A percentile compares a stretch with the other conserved stretches of the same genome.
Evolutionary conservation across 2,329 filamentous ascomycete species (phyloP).

Genomic region (Pseudopyrenochaeta lycopersici): DNA sequence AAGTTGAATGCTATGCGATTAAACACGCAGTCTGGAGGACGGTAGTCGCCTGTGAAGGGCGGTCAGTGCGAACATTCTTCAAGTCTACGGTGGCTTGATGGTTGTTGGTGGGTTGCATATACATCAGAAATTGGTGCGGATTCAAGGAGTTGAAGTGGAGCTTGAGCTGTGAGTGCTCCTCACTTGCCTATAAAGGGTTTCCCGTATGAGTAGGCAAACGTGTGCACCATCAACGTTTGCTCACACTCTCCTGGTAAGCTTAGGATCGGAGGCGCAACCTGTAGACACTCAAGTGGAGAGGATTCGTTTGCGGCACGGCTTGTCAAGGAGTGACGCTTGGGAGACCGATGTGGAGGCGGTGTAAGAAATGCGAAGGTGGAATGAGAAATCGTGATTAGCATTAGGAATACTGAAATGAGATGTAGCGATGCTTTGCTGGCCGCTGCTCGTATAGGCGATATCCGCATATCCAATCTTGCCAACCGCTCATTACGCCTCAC

Average conservation of each 20-base stretch:
- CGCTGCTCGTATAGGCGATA: slow-evolving; percentile 18
- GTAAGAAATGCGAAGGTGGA: slow-evolving; percentile 30
- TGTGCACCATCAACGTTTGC: slow-evolving; percentile 72
- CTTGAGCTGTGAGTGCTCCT: neutral
- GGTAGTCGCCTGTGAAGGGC: slow-evolving; percentile 63
- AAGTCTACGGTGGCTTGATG: neutral
- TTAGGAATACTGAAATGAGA: slow-evolving; percentile 39
- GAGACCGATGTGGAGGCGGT: slow-evolving; percentile 23
- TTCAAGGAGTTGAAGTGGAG: neutral
- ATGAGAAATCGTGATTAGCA: slow-evolving; percentile 45
- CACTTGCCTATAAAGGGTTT: slow-evolving; percentile 73
- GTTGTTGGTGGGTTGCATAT: neutral
- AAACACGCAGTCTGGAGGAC: slow-evolving; percentile 74
- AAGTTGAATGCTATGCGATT: slow-evolving; percentile 80
- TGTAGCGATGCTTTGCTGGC: slow-evolving; percentile 20
- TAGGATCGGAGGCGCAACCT: slow-evolving; percentile 73
- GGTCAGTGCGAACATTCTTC: slow-evolving; percentile 7
- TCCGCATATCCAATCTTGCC: slow-evolving; percentile 14
- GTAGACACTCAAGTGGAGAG: slow-evolving; percentile 68
- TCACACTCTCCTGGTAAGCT: slow-evolving; percentile 59
- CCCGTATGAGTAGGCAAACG: slow-evolving; percentile 78
- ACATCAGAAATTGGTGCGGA: neutral
- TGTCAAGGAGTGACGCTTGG: slow-evolving; percentile 21
- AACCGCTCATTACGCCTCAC: slow-evolving; percentile 22
- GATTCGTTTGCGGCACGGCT: slow-evolving; percentile 35